These are phyloP conservation scores for Globisporangium iwayamae DNA, from an alignment of 352 stramenopile genomes.

Conservation along the genomic window DNA sequence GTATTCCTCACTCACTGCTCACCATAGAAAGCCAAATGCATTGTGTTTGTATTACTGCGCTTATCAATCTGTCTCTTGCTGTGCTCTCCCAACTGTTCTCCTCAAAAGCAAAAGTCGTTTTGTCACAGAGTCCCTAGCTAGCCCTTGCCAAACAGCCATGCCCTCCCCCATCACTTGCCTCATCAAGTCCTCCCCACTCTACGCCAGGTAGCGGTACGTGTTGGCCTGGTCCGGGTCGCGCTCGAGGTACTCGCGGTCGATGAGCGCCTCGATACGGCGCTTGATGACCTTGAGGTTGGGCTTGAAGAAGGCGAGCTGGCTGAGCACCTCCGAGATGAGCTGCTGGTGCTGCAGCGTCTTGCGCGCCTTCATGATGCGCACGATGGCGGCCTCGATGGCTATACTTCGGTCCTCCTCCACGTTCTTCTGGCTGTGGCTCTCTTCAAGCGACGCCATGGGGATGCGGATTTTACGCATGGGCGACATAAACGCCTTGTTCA, in stretches of 20 bases:
- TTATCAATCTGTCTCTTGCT: neutral
- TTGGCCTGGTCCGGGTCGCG: constrained; percentile 94
- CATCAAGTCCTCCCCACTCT: constrained; percentile 17
- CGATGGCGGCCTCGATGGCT: constrained; percentile 99
- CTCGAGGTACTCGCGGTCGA: constrained; percentile 98
- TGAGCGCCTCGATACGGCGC: constrained; percentile 96
- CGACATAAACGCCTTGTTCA: constrained; percentile 94
- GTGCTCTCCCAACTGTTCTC: neutral
- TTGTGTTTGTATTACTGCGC: constrained; percentile 1
- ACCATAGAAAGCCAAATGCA: neutral
- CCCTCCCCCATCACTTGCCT: neutral
- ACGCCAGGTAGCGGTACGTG: constrained; percentile 95
- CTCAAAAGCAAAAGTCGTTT: neutral
- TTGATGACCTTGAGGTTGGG: constrained; percentile 98
- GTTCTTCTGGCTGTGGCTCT: constrained; percentile 97
- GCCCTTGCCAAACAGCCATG: too few relatives aligned
- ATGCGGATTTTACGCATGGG: constrained; percentile 98
- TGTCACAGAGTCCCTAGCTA: too few relatives aligned
- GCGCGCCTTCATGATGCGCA: constrained; percentile 99
- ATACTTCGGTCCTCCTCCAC: constrained; percentile 96
- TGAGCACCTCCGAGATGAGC: constrained; percentile 97
- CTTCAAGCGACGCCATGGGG: constrained; percentile 97
- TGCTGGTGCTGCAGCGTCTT: constrained; percentile 98
- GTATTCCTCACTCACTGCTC: neutral
- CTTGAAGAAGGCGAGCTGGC: constrained; percentile 97